phyloP scores from a whole-genome alignment of 371 early-diverging fungal genomes.

The Dichotomocladium elegans region DNA sequence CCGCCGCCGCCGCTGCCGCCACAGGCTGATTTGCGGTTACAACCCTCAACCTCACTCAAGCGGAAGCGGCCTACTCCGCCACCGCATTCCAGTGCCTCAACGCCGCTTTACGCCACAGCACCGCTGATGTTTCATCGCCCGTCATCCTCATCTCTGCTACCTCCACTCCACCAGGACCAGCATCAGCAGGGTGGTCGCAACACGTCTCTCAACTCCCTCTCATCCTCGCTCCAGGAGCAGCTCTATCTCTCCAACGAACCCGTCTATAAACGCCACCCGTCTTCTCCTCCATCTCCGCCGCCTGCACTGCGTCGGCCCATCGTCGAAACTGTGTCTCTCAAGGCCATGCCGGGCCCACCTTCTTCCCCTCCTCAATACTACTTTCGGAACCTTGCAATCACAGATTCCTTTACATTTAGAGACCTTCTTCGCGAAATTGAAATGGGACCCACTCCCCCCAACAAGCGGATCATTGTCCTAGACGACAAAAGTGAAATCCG shows the following conservation, averaged over 20 bases:
- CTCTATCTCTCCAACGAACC: neutral
- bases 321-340: constrained; percentile 43
- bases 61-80: constrained; percentile 18
- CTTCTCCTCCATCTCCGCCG: constrained; percentile 1
- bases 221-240: neutral
- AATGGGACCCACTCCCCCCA: constrained; percentile 36
- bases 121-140: constrained; percentile 12
- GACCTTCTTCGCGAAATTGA: constrained; percentile 41
- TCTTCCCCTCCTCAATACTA: constrained; percentile 20
- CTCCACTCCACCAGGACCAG: constrained; percentile 1
- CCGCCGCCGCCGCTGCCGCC: neutral
- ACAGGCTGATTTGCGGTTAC: neutral
- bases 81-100: constrained; percentile 28
- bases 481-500: constrained; percentile 27
- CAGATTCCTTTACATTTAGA: constrained; percentile 41
- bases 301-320: neutral
- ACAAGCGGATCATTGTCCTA: constrained; percentile 37
- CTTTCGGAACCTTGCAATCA: constrained; percentile 43
- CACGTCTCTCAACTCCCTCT: neutral
- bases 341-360: constrained; percentile 9
- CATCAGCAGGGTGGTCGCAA: neutral
- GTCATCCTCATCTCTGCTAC: constrained; percentile 7
- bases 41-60: constrained; percentile 25
- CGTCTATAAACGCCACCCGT: neutral
- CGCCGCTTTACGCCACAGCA: constrained; percentile 12